Percentiles rank a stretch among this genome's conserved stretches.
These are phyloP conservation scores for Calycina herbarum DNA, from an alignment of 2,329 filamentous ascomycete genomes.

Conservation along the genomic window DNA sequence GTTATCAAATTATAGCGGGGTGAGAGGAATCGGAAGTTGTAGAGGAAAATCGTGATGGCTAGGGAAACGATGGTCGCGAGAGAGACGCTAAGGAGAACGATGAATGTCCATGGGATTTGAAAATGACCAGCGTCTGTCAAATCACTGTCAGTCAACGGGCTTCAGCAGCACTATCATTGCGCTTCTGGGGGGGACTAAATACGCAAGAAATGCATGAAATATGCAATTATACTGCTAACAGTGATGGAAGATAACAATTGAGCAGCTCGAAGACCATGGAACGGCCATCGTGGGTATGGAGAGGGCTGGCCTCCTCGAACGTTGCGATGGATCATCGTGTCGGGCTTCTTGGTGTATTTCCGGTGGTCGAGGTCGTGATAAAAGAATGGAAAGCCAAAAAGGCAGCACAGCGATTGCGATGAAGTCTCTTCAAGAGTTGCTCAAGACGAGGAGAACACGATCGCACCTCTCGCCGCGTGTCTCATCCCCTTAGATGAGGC, in stretches of 20 bases:
- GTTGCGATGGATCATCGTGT: constrained; percentile 29
- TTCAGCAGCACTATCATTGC: background rate
- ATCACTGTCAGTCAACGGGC: constrained; percentile 3
- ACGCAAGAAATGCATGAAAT: constrained; percentile 36
- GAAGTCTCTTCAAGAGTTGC: background rate
- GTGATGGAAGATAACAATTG: constrained; percentile 30
- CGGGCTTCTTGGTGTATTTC: background rate
- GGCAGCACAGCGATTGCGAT: background rate
- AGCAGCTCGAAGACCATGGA: constrained; percentile 31
- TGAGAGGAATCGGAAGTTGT: constrained; percentile 36
- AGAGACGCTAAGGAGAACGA: constrained; percentile 31
- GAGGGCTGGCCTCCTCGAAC: constrained; percentile 34
- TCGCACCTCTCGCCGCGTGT: background rate
- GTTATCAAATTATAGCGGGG: constrained; percentile 33
- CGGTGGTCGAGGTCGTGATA: constrained; percentile 1
- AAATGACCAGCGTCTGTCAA: constrained; percentile 21
- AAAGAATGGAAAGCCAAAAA: background rate
- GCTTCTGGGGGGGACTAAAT: constrained; percentile 10
- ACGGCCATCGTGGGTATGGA: constrained; percentile 31
- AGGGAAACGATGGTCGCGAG: constrained; percentile 28
- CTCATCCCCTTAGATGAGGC: background rate
- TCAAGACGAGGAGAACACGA: background rate
- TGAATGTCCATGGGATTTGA: constrained; percentile 35
- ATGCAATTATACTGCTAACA: constrained; percentile 33
- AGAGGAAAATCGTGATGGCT: constrained; percentile 32